phyloP scores from a whole-genome alignment of 768 basidiomycete genomes.

The Serendipita indica region DNA sequence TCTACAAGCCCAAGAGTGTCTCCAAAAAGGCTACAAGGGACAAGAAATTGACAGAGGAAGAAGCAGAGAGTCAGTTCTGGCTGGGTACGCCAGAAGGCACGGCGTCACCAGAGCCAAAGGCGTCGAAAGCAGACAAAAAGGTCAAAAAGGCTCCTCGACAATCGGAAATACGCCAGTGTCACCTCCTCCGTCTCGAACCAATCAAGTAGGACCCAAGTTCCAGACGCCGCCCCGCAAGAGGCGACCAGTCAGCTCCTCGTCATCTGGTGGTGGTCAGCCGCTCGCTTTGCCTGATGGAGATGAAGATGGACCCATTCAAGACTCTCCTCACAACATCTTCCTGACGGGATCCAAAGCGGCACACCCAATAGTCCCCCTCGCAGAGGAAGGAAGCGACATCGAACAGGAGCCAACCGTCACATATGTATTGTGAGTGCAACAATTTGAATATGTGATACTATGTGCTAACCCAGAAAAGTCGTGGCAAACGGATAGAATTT shows the following conservation, averaged over 20 bases:
- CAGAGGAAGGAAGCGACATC: conserved; percentile 25
- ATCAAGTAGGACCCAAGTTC: conserved; percentile 14
- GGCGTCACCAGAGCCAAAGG: neutral
- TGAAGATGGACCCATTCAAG: conserved; percentile 27
- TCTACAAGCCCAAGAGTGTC: neutral
- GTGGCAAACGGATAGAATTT: conserved; percentile 47
- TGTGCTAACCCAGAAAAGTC: conserved; percentile 29
- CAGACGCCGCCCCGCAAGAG: conserved; percentile 8
- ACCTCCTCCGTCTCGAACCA: conserved; percentile 46
- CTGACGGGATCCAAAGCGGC: conserved; percentile 29
- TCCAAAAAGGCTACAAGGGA: neutral
- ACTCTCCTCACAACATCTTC: conserved; percentile 64
- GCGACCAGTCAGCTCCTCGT: neutral
- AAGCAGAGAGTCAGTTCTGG: conserved; percentile 10
- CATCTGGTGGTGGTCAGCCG: neutral
- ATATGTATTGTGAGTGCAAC: conserved; percentile 52
- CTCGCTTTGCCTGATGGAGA: neutral
- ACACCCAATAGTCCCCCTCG: conserved; percentile 22
- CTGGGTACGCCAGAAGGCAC: neutral
- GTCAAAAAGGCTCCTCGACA: neutral
- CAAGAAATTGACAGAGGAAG: conserved; percentile 1
- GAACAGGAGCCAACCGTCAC: conserved; percentile 49
- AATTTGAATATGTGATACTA: neutral
- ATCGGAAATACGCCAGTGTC: conserved; percentile 36
- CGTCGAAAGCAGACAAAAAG: neutral